These are phyloP conservation scores for Breviolum minutum DNA, from an alignment of 73 alveolate genomes.

Conservation along the genomic window DNA sequence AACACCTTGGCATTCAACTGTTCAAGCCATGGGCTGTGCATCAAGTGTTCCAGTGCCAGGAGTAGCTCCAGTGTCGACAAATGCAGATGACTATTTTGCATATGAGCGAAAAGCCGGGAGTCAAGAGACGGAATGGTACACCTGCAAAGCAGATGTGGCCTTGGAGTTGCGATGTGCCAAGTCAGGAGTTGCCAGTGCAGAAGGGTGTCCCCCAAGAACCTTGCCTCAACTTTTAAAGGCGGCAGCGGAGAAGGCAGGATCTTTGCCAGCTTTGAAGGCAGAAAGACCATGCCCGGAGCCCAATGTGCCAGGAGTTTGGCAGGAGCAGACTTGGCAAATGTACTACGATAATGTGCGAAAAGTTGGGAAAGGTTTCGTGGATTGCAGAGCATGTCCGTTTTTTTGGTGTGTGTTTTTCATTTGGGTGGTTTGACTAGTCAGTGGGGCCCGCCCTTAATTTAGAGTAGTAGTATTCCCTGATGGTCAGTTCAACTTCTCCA, in stretches of 20 bases:
- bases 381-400: not conserved
- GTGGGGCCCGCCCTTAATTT: too few relatives aligned
- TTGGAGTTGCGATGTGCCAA: slow-evolving; percentile 47
- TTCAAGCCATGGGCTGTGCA: slow-evolving; percentile 35
- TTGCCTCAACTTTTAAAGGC: slow-evolving; percentile 13
- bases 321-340: not conserved
- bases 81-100: slow-evolving; percentile 24
- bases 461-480: too few relatives aligned
- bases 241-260: slow-evolving; percentile 30
- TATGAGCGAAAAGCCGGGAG: not conserved
- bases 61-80: slow-evolving; percentile 38
- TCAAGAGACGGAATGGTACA: not conserved
- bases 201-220: slow-evolving; percentile 32
- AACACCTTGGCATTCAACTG: not conserved
- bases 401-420: not conserved
- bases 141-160: slow-evolving; percentile 26
- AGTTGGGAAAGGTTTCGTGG: not conserved
- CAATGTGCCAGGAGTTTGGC: not conserved
- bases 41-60: slow-evolving; percentile 3
- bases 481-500: too few relatives aligned
- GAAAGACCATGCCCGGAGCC: slow-evolving; percentile 45
- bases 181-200: slow-evolving; percentile 3
- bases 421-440: too few relatives aligned
- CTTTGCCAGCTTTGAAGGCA: slow-evolving; percentile 38
- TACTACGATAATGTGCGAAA: slow-evolving; percentile 18